Evolutionary conservation across 306 rosid genomes (phyloP), one percentile per base, ranked within the genome.

Genomic region (Spatholobus suberectus): DNA sequence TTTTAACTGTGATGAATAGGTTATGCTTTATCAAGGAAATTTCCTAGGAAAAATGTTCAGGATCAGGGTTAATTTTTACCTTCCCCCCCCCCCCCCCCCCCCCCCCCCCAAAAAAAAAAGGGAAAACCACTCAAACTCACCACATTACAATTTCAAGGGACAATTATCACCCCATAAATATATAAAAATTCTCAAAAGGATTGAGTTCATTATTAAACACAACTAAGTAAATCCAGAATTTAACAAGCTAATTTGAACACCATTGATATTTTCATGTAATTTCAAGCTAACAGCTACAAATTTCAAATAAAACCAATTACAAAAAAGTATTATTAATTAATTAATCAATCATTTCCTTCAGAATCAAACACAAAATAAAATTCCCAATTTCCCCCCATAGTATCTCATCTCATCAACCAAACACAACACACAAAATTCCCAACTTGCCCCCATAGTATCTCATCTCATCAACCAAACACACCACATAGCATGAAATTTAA

Each of bases 381-480:
- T 5, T 12, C 34, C 52, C 73, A 18, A 34, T 23, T 46, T 37
- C 21, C 20, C 23, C 63, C 32, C 52, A 34, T 23, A 40, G 34
- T 43, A n/a, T n/a, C n/a, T n/a, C n/a, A 83, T 86, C 57, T 59
- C 68, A 44, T 57, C 77, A 75, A 58, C 74, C 86, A 90, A 80
- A 84, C 72, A 61, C 1, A 62, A 40, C 55, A 61, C 20, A 5
- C 59, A 68, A 40, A 77, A 4, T n/a, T n/a, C n/a, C n/a, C n/a
- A n/a, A n/a, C n/a, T n/a, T n/a, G n/a, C n/a, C n/a, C n/a, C n/a
- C n/a, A n/a, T n/a, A n/a, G n/a, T n/a, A n/a, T n/a, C n/a, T n/a
- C n/a, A n/a, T n/a, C n/a, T n/a, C n/a, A n/a, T n/a, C n/a, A n/a
- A n/a, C n/a, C n/a, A n/a, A n/a, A n/a, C n/a, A n/a, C n/a, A n/a